Conservation (phyloP, 768 basidiomycete species). For the Russula emetica region DNA sequence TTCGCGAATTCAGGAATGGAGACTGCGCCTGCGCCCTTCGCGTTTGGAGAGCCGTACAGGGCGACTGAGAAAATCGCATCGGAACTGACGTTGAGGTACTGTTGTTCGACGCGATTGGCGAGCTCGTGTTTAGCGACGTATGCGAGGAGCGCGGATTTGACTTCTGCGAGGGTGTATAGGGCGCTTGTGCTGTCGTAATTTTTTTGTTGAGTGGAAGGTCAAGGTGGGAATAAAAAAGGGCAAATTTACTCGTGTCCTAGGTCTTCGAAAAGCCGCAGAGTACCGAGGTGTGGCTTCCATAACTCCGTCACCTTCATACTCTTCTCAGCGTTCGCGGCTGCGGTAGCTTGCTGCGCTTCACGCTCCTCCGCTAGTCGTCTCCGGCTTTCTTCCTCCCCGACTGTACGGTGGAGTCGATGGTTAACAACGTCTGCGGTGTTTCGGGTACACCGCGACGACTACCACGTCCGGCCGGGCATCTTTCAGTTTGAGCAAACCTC, state of each 20-base stretch:
- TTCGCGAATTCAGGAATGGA: constrained; percentile 50
- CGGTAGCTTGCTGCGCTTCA: constrained; percentile 51
- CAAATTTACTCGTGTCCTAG: constrained; percentile 58
- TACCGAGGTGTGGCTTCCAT: constrained; percentile 68
- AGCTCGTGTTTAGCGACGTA: constrained; percentile 62
- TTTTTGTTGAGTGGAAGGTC: not conserved
- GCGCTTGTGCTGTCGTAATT: constrained; percentile 41
- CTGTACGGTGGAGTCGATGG: constrained; percentile 52
- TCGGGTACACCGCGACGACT: constrained; percentile 46
- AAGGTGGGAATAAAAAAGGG: not conserved
- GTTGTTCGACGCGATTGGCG: constrained; percentile 60
- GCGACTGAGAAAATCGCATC: constrained; percentile 33
- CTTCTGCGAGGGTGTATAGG: constrained; percentile 53
- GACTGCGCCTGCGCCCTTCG: constrained; percentile 25
- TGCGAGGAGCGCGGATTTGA: constrained; percentile 52
- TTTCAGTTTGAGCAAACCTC: constrained; percentile 67
- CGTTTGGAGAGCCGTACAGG: constrained; percentile 33
- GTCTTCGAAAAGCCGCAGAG: constrained; percentile 56
- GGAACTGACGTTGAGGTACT: constrained; percentile 64
- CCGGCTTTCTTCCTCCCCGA: constrained; percentile 62
- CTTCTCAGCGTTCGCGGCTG: constrained; percentile 43
- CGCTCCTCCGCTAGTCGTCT: constrained; percentile 55
- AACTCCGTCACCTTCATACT: constrained; percentile 58
- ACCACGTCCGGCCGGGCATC: constrained; percentile 40
- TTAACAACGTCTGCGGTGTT: constrained; percentile 52